A percentile compares a stretch with the other conserved stretches of the same genome.
These are phyloP conservation scores for Euphorbia corollata DNA, from an alignment of 441 rosid species.

Conservation along the genomic window DNA sequence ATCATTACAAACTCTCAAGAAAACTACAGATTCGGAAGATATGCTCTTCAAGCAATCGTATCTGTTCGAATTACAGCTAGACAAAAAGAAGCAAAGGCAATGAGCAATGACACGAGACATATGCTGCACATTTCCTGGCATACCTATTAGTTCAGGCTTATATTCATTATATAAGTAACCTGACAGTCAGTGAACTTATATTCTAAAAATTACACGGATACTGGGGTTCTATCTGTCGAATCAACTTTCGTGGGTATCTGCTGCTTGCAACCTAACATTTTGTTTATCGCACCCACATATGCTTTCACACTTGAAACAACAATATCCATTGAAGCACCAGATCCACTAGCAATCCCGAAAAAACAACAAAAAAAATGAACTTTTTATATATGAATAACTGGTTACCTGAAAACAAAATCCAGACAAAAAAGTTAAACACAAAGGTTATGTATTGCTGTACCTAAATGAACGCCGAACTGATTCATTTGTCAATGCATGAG, in stretches of 20 bases:
- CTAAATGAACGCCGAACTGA: slow-evolving; percentile 56
- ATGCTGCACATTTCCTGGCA: not conserved
- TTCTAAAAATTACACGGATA: slow-evolving; percentile 32
- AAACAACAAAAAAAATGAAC: not conserved
- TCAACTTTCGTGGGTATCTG: slow-evolving; percentile 17
- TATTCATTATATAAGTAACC: not conserved
- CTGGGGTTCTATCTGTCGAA: slow-evolving; percentile 26
- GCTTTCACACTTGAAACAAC: slow-evolving; percentile 92
- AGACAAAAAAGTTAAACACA: not conserved
- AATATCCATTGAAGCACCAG: slow-evolving; percentile 79
- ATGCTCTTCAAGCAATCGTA: not conserved
- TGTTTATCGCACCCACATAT: slow-evolving; percentile 77
- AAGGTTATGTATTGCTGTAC: slow-evolving; percentile 20
- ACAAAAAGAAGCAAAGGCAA: slow-evolving; percentile 1
- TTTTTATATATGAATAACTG: not conserved
- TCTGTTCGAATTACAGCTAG: not conserved
- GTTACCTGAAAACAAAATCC: slow-evolving; percentile 2
- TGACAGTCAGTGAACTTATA: not conserved
- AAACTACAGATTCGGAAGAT: not conserved
- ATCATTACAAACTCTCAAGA: too few relatives aligned
- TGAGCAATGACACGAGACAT: slow-evolving; percentile 3
- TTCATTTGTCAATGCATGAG: slow-evolving; percentile 56
- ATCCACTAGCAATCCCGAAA: slow-evolving; percentile 44
- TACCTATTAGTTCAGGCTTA: not conserved
- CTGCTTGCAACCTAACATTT: slow-evolving; percentile 63